Evolutionary conservation across 129 eudicot genomes (phyloP), one percentile per base, ranked within the genome.

Genomic region (Escallonia rubra): DNA sequence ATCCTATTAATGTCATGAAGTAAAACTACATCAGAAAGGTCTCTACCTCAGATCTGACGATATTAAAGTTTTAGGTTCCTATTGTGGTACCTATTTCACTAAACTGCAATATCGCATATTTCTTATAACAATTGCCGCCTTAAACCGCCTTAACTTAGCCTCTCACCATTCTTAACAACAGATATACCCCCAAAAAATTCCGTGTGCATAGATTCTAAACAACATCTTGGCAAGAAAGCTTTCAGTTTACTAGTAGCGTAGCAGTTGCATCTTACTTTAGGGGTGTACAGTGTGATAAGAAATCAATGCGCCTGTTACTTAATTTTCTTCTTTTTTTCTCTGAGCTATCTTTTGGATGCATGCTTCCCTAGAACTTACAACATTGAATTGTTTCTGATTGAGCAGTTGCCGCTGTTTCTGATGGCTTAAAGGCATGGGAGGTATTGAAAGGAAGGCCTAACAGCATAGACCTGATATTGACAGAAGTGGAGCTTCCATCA

Each of bases 381-480:
- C n/a, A 52, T 54, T 46, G 50, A 6, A 46, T 46, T 14, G 10
- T 11, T 45, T 64, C 23, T 74, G 12, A 16, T 68, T 75, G 59
- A 47, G 65, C 88, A 91, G 98, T 91, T 81, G 89, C 88, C 65
- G 81, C 98, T 48, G 94, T 86, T 74, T 60, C 91, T 44, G 96
- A 91, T 83, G 98, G 98, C 69, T 65, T 88, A 34, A 86, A 88
- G 81, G 98, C 98, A 34, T 91, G 96, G 98, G 96, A 88, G 67
- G 69, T 86, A 8, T 72, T 88, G 42, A 91, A 86, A 79, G 87
- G 57, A 66, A 81, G 81, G 70, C 74, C 98, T 3, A 67, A 80
- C 43, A 69, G 66, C 72, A 72, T 91, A 55, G 96, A 91, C 74
- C 90, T 91, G 41, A 91, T 91, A 56, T 67, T 91, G 82, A 86